These are phyloP conservation scores for Meripilus lineatus DNA, from an alignment of 1,284 basidiomycete species.

Conservation along the genomic window DNA sequence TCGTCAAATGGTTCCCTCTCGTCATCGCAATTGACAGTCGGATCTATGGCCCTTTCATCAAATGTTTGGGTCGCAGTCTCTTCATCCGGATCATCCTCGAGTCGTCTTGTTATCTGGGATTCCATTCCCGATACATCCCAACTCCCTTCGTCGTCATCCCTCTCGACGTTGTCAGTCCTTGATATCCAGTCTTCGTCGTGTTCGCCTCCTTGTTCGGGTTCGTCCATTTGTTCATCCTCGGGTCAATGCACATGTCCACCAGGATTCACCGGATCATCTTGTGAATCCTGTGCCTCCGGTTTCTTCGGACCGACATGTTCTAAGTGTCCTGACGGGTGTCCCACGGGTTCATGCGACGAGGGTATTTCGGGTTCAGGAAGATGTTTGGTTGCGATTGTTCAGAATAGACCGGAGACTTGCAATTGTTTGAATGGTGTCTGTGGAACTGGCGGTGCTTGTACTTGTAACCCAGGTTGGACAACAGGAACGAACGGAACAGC, in stretches of 20 bases:
- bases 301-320: constrained; percentile 70
- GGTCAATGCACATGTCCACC: constrained; percentile 67
- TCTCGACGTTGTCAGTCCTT: constrained; percentile 41
- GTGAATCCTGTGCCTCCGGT: constrained; percentile 67
- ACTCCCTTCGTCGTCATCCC: constrained; percentile 41
- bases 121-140: constrained; percentile 72
- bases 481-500: constrained; percentile 62
- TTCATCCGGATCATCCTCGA: constrained; percentile 36
- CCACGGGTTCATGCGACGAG: constrained; percentile 64
- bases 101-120: constrained; percentile 67
- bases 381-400: constrained; percentile 50
- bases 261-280: constrained; percentile 72
- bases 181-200: constrained; percentile 68
- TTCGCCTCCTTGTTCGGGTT: constrained; percentile 65
- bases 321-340: constrained; percentile 62
- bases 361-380: constrained; percentile 70
- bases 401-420: constrained; percentile 57
- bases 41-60: constrained; percentile 57
- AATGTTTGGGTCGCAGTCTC: constrained; percentile 65
- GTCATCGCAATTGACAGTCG: constrained; percentile 47
- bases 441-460: constrained; percentile 57
- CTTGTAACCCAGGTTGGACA: constrained; percentile 74
- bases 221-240: constrained; percentile 61
- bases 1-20: constrained; percentile 35
- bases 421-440: constrained; percentile 78